Percentiles rank a stretch among this genome's conserved stretches.
Evolutionary conservation across 768 basidiomycete genomes (phyloP).

Genomic region (Tricholoma sp.): DNA sequence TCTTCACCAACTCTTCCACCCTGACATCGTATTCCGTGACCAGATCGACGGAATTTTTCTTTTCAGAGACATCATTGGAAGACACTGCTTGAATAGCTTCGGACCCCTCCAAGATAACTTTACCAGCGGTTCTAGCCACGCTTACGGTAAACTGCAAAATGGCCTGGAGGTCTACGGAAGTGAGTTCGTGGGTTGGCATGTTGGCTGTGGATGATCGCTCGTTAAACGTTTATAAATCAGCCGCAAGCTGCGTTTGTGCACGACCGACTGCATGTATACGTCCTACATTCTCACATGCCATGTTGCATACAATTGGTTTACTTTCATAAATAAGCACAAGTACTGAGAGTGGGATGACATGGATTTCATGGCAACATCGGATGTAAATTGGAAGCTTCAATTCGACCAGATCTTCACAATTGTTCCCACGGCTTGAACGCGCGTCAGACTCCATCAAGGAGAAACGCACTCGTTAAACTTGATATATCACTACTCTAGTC

Average conservation of each 20-base stretch:
- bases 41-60: conserved; percentile 92
- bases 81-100: conserved; percentile 58
- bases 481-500: conserved; percentile 11
- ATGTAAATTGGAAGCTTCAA: too few species aligned
- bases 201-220: conserved; percentile 13
- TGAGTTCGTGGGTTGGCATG: conserved; percentile 34
- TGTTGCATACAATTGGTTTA: too few species aligned
- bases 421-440: conserved; percentile 41
- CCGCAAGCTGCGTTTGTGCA: too few species aligned
- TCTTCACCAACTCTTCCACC: conserved; percentile 82
- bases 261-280: too few species aligned
- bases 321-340: too few species aligned
- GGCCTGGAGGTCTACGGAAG: conserved; percentile 44
- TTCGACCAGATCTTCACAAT: conserved; percentile 20
- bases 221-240: too few species aligned
- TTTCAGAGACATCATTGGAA: conserved; percentile 59
- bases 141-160: conserved; percentile 64
- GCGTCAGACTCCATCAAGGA: conserved; percentile 37
- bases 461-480: conserved; percentile 23
- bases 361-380: too few species aligned
- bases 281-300: too few species aligned
- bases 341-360: too few species aligned
- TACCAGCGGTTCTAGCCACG: conserved; percentile 74
- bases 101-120: conserved; percentile 71
- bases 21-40: conserved; percentile 93